Evolutionary conservation across 2,329 filamentous ascomycete species (phyloP).

Genomic region (Microdochium nivale): DNA sequence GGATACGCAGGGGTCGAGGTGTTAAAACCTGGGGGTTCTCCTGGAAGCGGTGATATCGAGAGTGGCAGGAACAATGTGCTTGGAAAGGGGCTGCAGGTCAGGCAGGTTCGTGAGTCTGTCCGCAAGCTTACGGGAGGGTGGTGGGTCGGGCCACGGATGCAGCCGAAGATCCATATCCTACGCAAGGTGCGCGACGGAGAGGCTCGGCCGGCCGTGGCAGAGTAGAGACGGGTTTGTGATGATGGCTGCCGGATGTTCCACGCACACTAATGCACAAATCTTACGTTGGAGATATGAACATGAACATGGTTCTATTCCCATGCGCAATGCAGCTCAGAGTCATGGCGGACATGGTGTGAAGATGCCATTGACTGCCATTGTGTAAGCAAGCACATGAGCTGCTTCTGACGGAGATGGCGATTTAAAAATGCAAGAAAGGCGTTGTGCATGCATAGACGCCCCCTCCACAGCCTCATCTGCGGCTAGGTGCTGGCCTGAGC

Average conservation of each 20-base stretch:
- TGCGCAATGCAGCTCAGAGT: too few species aligned
- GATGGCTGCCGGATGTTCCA: neutral
- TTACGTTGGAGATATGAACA: too few species aligned
- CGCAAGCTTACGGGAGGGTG: conserved; percentile 46
- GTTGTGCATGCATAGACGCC: too few species aligned
- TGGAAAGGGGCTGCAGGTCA: conserved; percentile 34
- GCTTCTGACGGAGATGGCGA: too few species aligned
- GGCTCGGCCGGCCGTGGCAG: conserved; percentile 16
- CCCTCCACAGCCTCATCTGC: too few species aligned
- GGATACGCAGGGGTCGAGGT: conserved; percentile 53
- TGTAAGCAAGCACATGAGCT: too few species aligned
- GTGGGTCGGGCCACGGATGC: conserved; percentile 57
- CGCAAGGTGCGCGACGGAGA: conserved; percentile 21
- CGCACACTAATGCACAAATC: too few species aligned
- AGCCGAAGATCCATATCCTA: conserved; percentile 43
- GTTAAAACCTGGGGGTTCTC: conserved; percentile 32
- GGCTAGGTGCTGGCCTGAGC: too few species aligned
- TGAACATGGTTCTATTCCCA: too few species aligned
- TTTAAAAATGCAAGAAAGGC: too few species aligned
- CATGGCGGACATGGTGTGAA: too few species aligned
- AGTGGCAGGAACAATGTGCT: conserved; percentile 23
- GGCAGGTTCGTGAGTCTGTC: conserved; percentile 28
- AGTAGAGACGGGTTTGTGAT: conserved; percentile 13
- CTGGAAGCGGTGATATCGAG: conserved; percentile 12
- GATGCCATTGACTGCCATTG: too few species aligned